phyloP scores from a whole-genome alignment of 2,329 filamentous ascomycete genomes.

The Paraphaeosphaeria minitans region DNA sequence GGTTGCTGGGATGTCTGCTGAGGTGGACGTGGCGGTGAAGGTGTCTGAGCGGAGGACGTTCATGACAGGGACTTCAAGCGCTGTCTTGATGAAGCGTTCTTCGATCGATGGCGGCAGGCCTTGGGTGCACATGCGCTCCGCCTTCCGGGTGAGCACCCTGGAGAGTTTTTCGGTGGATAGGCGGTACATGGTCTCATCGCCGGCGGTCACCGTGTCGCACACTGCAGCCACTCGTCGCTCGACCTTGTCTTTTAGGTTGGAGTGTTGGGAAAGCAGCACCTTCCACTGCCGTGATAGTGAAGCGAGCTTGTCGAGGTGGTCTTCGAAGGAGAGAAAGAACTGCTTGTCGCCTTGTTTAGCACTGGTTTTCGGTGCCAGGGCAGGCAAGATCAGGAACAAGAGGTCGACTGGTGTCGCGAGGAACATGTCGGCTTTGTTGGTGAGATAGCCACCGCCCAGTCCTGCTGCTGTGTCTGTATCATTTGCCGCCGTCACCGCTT shows the following conservation, averaged over 20 bases:
- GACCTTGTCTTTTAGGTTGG: conserved; percentile 51
- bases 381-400: conserved; percentile 80
- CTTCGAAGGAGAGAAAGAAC: conserved; percentile 71
- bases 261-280: conserved; percentile 57
- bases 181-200: conserved; percentile 84
- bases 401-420: conserved; percentile 84
- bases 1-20: conserved; percentile 20
- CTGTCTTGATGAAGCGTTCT: conserved; percentile 77
- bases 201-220: conserved; percentile 83
- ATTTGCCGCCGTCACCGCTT: not conserved
- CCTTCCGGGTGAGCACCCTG: conserved; percentile 70
- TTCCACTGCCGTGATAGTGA: conserved; percentile 63
- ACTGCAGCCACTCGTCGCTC: conserved; percentile 70
- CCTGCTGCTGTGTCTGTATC: conserved; percentile 6
- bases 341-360: conserved; percentile 56
- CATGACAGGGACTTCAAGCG: conserved; percentile 76
- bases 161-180: conserved; percentile 75
- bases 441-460: conserved; percentile 58
- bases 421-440: conserved; percentile 74
- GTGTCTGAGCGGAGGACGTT: conserved; percentile 66
- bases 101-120: conserved; percentile 82
- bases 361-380: conserved; percentile 59
- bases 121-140: conserved; percentile 66
- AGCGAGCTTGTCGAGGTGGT: conserved; percentile 70
- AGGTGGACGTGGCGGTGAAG: conserved; percentile 16